phyloP scores from a whole-genome alignment of 1,139 yeast genomes.

The Suhomyces atakaporum region DNA sequence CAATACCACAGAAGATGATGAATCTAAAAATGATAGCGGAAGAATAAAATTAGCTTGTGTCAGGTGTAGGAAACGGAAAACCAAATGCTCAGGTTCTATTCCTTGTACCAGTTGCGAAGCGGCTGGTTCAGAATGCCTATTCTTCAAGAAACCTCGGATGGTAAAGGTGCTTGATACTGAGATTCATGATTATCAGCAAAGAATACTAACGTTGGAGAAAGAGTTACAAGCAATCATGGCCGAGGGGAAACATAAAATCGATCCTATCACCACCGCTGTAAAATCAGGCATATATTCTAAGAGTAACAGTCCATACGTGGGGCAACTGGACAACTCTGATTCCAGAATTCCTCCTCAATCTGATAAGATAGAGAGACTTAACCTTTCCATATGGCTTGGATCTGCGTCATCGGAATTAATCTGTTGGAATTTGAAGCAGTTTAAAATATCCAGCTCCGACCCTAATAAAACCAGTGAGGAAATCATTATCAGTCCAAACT shows the following conservation, averaged over 20 bases:
- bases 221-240: conserved; percentile 14
- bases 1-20: not conserved
- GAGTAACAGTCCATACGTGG: not conserved
- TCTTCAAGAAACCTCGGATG: conserved; percentile 25
- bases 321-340: not conserved
- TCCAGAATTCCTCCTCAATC: not conserved
- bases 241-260: no score
- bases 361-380: conserved; percentile 5
- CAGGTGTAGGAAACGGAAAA: conserved; percentile 28
- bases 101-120: conserved; percentile 27
- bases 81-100: conserved; percentile 28
- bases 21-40: conserved; percentile 1
- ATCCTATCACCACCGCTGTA: no score
- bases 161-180: conserved; percentile 26
- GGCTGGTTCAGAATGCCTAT: conserved; percentile 23
- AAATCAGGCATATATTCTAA: not conserved
- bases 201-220: conserved; percentile 17
- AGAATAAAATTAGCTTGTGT: conserved; percentile 23
- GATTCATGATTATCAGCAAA: conserved; percentile 21
- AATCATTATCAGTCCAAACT: conserved; percentile 25
- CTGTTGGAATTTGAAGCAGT: conserved; percentile 29
- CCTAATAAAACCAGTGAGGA: conserved; percentile 11
- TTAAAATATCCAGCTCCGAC: conserved; percentile 16
- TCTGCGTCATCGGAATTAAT: conserved; percentile 32
- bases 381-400: conserved; percentile 22